These are phyloP conservation scores for Hymenoscyphus fructigenus DNA, from an alignment of 2,329 filamentous ascomycete genomes.

Conservation along the genomic window DNA sequence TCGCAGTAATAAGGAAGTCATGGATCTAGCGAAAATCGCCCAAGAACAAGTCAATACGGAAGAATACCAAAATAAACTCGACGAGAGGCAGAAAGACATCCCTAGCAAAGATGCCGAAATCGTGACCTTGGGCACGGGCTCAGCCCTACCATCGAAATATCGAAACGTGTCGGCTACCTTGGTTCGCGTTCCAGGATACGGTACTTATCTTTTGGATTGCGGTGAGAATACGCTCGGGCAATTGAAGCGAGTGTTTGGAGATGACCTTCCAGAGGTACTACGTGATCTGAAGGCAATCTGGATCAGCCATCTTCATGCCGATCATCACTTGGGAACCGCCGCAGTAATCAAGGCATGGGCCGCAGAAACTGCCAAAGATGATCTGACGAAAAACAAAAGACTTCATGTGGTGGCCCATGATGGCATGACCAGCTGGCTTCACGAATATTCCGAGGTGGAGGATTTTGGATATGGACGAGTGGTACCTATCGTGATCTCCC, in stretches of 20 bases:
- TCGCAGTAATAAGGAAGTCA: slow-evolving; percentile 41
- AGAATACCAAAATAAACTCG: slow-evolving; percentile 49
- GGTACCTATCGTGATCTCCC: slow-evolving; percentile 25
- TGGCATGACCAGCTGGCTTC: slow-evolving; percentile 73
- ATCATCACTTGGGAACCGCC: slow-evolving; percentile 88
- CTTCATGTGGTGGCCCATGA: slow-evolving; percentile 68
- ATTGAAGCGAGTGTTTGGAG: slow-evolving; percentile 70
- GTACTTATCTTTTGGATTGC: slow-evolving; percentile 88
- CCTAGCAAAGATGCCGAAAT: slow-evolving; percentile 77
- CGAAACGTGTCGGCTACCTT: slow-evolving; percentile 92
- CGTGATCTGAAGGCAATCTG: slow-evolving; percentile 77
- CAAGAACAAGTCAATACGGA: slow-evolving; percentile 41
- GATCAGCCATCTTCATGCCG: slow-evolving; percentile 94
- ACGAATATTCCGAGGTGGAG: slow-evolving; percentile 77
- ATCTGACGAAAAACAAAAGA: slow-evolving; percentile 39
- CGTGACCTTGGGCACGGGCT: slow-evolving; percentile 86
- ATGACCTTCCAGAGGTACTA: slow-evolving; percentile 69
- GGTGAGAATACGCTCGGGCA: slow-evolving; percentile 93
- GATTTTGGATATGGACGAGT: slow-evolving; percentile 66
- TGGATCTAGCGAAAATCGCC: slow-evolving; percentile 53
- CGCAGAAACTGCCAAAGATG: slow-evolving; percentile 45
- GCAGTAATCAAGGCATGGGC: slow-evolving; percentile 83
- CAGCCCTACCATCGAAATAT: slow-evolving; percentile 85
- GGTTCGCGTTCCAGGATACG: slow-evolving; percentile 76
- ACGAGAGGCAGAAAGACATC: slow-evolving; percentile 59